Conservation (phyloP, 768 basidiomycete species). For the Hortiboletus flavorubellus region DNA sequence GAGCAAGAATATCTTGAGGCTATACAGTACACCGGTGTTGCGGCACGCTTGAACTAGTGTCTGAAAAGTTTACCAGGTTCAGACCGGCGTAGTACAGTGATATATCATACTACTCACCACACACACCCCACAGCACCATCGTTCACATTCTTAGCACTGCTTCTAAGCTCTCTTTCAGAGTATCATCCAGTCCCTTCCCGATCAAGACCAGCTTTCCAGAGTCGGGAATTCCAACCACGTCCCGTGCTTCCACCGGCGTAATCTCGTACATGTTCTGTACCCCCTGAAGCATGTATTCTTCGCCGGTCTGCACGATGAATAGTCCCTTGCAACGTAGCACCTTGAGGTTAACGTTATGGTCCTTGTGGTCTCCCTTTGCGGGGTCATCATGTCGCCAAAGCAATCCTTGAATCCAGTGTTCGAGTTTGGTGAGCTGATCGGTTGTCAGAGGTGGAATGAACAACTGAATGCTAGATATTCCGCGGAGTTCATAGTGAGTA, state of each 20-base stretch:
- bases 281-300: slow-evolving; percentile 80
- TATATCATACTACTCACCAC: neutral
- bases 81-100: neutral
- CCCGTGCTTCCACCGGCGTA: slow-evolving; percentile 38
- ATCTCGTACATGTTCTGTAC: slow-evolving; percentile 91
- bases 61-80: neutral
- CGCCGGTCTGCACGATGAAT: slow-evolving; percentile 51
- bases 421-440: slow-evolving; percentile 50
- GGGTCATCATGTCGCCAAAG: slow-evolving; percentile 75
- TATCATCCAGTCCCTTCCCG: slow-evolving; percentile 69
- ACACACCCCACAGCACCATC: neutral
- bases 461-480: slow-evolving; percentile 81
- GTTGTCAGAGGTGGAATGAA: slow-evolving; percentile 56
- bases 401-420: slow-evolving; percentile 75
- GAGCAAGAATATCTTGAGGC: too few relatives aligned
- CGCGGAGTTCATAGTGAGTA: slow-evolving; percentile 66
- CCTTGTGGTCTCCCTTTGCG: slow-evolving; percentile 29
- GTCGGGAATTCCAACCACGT: slow-evolving; percentile 48
- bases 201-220: slow-evolving; percentile 85
- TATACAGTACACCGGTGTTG: too few relatives aligned
- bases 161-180: slow-evolving; percentile 54
- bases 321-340: slow-evolving; percentile 90
- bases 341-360: slow-evolving; percentile 36
- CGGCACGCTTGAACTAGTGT: neutral
- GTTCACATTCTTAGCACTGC: slow-evolving; percentile 10